Percentiles rank a stretch among this genome's conserved stretches.
phyloP scores from a whole-genome alignment of 306 rosid species.

The Senna tora region DNA sequence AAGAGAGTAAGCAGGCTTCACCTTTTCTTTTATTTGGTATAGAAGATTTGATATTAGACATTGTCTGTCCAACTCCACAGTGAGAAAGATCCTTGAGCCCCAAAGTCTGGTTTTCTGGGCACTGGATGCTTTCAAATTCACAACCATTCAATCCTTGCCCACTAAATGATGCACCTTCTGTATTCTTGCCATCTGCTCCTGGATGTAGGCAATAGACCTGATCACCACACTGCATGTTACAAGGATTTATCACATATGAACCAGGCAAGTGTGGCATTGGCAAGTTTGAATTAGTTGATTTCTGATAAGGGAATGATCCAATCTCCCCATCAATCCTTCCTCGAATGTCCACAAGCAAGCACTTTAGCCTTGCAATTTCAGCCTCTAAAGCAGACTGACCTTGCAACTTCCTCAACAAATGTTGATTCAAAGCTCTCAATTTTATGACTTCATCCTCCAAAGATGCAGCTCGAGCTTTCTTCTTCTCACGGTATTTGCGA shows the following conservation, averaged over 20 bases:
- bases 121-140: slow-evolving; percentile 83
- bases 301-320: slow-evolving; percentile 90
- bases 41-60: slow-evolving; percentile 49
- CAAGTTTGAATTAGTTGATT: slow-evolving; percentile 50
- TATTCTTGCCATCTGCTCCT: slow-evolving; percentile 59
- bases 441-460: slow-evolving; percentile 90
- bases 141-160: slow-evolving; percentile 66
- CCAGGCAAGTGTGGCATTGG: slow-evolving; percentile 43
- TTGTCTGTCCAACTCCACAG: slow-evolving; percentile 58
- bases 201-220: slow-evolving; percentile 71
- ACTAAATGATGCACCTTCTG: slow-evolving; percentile 47
- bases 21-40: slow-evolving; percentile 70
- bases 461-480: slow-evolving; percentile 85
- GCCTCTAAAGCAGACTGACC: slow-evolving; percentile 91
- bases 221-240: slow-evolving; percentile 85
- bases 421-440: slow-evolving; percentile 80
- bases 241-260: slow-evolving; percentile 78
- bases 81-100: slow-evolving; percentile 62
- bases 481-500: slow-evolving; percentile 95
- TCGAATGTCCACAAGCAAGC: slow-evolving; percentile 94
- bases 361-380: slow-evolving; percentile 87
- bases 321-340: slow-evolving; percentile 99
- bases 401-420: slow-evolving; percentile 82
- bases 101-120: slow-evolving; percentile 63
- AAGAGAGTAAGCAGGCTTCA: slow-evolving; percentile 15